Evolutionary conservation across 805 yeast species (phyloP).

Genomic region (Zygosaccharomyces kombuchaensis): DNA sequence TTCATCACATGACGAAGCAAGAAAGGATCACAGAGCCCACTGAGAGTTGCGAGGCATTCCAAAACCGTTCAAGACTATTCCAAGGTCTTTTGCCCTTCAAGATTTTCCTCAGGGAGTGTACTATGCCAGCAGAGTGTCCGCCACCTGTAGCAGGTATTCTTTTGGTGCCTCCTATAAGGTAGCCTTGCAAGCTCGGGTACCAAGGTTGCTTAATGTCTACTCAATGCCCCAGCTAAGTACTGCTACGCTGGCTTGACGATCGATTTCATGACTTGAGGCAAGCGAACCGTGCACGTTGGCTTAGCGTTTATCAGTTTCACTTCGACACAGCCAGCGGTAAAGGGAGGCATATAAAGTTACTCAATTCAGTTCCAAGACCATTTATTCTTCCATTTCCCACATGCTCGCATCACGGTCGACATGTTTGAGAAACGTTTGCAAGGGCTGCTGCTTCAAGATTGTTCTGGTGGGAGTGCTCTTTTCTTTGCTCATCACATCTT

Average conservation of each 20-base stretch:
- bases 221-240: neutral
- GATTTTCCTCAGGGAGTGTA: no score
- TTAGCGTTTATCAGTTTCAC: slow-evolving; percentile 4
- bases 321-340: neutral
- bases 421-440: slow-evolving; percentile 1
- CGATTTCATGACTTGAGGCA: neutral
- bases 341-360: neutral
- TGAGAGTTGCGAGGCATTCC: neutral
- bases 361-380: neutral
- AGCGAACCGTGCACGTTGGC: neutral
- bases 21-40: neutral
- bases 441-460: slow-evolving; percentile 1
- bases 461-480: slow-evolving; percentile 1
- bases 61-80: neutral
- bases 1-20: slow-evolving; percentile 1
- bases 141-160: no score
- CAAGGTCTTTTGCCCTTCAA: neutral
- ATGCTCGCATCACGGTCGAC: neutral
- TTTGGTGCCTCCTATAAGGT: no score
- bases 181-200: neutral
- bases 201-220: neutral
- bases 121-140: no score
- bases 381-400: neutral
- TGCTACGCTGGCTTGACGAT: neutral
- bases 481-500: slow-evolving; percentile 4